Conservation (phyloP, 176 grass and related monocot genomes). For the Bromus sterilis region DNA sequence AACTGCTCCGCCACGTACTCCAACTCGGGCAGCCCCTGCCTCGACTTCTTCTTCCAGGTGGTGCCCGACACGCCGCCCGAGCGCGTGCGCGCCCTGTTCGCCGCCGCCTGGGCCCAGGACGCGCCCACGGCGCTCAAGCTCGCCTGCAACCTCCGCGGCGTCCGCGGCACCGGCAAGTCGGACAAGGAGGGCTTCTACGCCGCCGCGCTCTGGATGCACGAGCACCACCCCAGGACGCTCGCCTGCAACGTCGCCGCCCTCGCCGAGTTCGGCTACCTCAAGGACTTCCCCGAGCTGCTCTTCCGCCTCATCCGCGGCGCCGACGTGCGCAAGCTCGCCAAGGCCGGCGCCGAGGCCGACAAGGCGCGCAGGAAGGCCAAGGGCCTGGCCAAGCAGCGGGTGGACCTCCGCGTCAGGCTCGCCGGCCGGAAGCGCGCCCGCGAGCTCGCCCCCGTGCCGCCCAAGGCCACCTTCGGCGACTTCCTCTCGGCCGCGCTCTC, state of each 20-base stretch:
- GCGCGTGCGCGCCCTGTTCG: not conserved
- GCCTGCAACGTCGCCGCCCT: slow-evolving; percentile 34
- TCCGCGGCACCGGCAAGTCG: not conserved
- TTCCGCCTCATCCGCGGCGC: slow-evolving; percentile 13
- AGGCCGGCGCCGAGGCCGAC: not conserved
- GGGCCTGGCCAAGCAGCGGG: not conserved
- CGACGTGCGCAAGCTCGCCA: not conserved
- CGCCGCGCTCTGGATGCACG: slow-evolving; percentile 39
- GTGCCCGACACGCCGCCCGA: slow-evolving; percentile 12
- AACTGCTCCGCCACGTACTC: slow-evolving; percentile 33
- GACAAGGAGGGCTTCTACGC: slow-evolving; percentile 41
- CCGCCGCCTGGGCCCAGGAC: slow-evolving; percentile 39
- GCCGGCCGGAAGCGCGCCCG: not conserved
- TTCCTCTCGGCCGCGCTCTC: not conserved
- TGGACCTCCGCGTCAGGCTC: not conserved
- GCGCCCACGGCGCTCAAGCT: slow-evolving; percentile 29
- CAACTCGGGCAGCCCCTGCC: slow-evolving; percentile 39
- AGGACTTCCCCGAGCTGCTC: slow-evolving; percentile 46
- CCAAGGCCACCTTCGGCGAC: not conserved
- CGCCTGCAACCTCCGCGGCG: no score
- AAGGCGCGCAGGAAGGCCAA: not conserved
- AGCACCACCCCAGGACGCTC: slow-evolving; percentile 39
- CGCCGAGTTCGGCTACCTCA: slow-evolving; percentile 39
- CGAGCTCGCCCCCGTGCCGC: not conserved
- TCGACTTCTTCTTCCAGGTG: slow-evolving; percentile 68